Evolutionary conservation across 345 rosid species (phyloP), one percentile per base, ranked within the genome.

Genomic region (Pelargonium nanum): DNA sequence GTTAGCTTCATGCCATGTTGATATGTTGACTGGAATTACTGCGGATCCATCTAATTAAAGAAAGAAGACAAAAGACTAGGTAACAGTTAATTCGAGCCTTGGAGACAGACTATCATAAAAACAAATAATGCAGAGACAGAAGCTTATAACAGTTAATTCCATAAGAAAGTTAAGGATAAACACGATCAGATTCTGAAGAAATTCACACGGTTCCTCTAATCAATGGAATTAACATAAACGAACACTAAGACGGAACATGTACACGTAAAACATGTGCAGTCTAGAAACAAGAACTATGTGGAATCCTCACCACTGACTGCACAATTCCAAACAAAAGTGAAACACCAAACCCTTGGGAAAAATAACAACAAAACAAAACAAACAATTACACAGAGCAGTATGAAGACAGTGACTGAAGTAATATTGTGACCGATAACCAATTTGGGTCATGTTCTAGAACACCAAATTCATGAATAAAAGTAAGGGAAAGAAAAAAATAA

Each of bases 41-140:
- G 60, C 63, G 69, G 83, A 63, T 61, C 60, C 81, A 83, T 83
- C 96, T 81, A 70, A 75, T 72, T 40, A 65, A 24, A 51, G 40
- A 28, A 51, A 40, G 48, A 56, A 12, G 56, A 59, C 56, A 44
- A 19, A 19, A 53, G 51, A 63, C 45, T 22, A 19, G 15, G 13
- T 19, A 19, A 44, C 19, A 26, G 22, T 25, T 24, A 22, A 19
- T 22, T 24, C 32, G 53, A 16, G 40, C 24, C 40, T 32, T 32
- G 63, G 22, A 19, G 53, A 23, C 15, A 24, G 34, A 60, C 22
- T 19, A 21, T 21, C 19, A 12, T 15, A 10, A 19, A 22, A 8
- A 22, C 8, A 24, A 62, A 22, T 22, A 26, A 60, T 17, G 40
- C 53, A 21, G 1, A 7, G 12, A 23, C 22, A 28, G 30, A 2